Evolutionary conservation across 306 rosid species (phyloP).

Genomic region (Sophora flavescens): DNA sequence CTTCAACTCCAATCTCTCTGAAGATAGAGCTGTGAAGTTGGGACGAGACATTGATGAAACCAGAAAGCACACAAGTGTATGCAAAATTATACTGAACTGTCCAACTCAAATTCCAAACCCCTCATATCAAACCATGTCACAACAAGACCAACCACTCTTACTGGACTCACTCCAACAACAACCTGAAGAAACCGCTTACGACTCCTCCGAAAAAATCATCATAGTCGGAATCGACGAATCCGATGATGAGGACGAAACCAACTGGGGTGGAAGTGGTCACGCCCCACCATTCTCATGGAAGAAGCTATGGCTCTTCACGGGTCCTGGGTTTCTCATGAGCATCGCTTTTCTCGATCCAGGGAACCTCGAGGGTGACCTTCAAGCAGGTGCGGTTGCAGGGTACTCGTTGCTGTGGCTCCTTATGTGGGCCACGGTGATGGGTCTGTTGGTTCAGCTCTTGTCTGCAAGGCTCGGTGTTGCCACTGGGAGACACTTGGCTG

Average conservation of each 20-base stretch:
- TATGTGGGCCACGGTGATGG: slow-evolving; percentile 94
- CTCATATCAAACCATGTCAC: slow-evolving; percentile 39
- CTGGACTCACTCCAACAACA: background rate
- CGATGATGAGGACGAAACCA: background rate
- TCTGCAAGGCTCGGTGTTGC: slow-evolving; percentile 96
- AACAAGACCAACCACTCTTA: slow-evolving; percentile 56
- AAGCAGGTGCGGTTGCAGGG: slow-evolving; percentile 94
- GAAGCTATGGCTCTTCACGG: slow-evolving; percentile 95
- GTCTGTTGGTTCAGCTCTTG: slow-evolving; percentile 85
- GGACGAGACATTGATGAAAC: no score
- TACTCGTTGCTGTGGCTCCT: slow-evolving; percentile 92
- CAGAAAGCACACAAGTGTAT: no score
- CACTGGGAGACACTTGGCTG: slow-evolving; percentile 91
- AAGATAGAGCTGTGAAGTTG: no score
- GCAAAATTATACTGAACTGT: no score
- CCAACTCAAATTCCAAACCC: background rate
- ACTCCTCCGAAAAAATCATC: slow-evolving; percentile 68
- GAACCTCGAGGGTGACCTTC: slow-evolving; percentile 92
- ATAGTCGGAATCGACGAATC: slow-evolving; percentile 65
- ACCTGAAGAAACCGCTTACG: slow-evolving; percentile 67
- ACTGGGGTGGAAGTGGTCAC: background rate
- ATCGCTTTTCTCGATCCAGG: slow-evolving; percentile 97
- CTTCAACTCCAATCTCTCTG: no score
- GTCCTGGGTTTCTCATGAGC: slow-evolving; percentile 96
- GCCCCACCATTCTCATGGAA: slow-evolving; percentile 91